Base-by-base conservation (phyloP, 768 basidiomycete genomes). In the Auriscalpium vulgare region DNA sequence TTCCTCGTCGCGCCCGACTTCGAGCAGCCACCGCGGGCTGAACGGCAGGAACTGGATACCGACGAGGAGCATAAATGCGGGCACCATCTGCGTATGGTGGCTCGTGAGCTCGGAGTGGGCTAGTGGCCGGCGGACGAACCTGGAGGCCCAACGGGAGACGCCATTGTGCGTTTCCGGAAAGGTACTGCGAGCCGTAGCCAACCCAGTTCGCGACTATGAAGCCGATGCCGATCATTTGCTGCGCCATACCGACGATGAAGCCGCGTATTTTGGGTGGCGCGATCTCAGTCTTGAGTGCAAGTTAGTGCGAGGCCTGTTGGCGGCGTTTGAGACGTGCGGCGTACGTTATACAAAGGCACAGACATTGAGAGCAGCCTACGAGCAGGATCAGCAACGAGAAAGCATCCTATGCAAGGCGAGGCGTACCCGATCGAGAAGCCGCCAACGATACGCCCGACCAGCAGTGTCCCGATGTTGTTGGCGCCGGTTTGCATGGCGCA, bases 161-260 rank as follows among this genome's bases (percentile, higher is more conserved):
- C 78, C 78, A 83, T 37, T 77, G 77, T 6, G 63, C 65, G 59
- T 79, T 71, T 4, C 73, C 73, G 1, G 73, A 62, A 56, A 83
- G 72, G 61, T 71, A 84, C 60, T 79, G 75, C 40, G 73, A 79
- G 4, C 81, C 82, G 62, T 82, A 84, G 2, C 82, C 82, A 48
- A 78, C 79, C 80, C 82, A 83, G 58, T 83, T 83, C 0, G 79
- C 79, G 19, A 78, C 79, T 54, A 84, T 79, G 61, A 83, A 83
- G 7, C 83, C 83, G 46, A 82, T 71, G 4, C 79, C 81, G 38
- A 84, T 69, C 78, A 84, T 79, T 60, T 83, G 78, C 63, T 85
- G 83, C 21, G 81, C 78, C 50, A 83, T 67, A 6, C 84, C 83
- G n/a, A 84, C 82, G 49, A 85, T 70, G 54, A 85, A 79, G 7